Percentiles rank a stretch among this genome's conserved stretches.
Conservation (phyloP, 1,284 basidiomycete species). For the Schizopora paradoxa region DNA sequence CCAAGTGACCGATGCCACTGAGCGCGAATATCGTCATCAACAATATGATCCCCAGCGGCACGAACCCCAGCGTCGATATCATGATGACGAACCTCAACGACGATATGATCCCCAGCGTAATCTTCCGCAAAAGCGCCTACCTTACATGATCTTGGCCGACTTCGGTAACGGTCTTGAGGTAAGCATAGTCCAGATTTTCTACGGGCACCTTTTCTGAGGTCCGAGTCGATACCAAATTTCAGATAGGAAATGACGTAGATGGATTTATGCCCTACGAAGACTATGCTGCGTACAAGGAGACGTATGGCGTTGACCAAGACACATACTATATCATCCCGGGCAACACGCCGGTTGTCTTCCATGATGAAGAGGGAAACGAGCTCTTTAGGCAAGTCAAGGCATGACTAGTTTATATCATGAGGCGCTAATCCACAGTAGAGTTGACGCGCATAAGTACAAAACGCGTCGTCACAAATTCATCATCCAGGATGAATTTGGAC, state of each 20-base stretch:
- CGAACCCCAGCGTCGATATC: too few species aligned
- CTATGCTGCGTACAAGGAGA: slow-evolving; percentile 16
- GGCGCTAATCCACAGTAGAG: slow-evolving; percentile 24
- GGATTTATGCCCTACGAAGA: slow-evolving; percentile 24
- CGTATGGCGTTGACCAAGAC: slow-evolving; percentile 3
- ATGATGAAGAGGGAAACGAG: slow-evolving; percentile 18
- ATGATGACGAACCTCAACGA: too few species aligned
- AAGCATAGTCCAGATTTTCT: too few species aligned
- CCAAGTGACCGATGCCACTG: too few species aligned
- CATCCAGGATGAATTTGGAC: slow-evolving; percentile 62
- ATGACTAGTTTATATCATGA: background rate
- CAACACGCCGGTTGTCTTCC: slow-evolving; percentile 17
- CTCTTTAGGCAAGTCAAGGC: slow-evolving; percentile 11
- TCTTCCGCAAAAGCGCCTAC: slow-evolving; percentile 6
- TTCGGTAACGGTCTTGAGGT: slow-evolving; percentile 18
- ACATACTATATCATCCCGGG: slow-evolving; percentile 20
- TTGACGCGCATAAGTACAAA: slow-evolving; percentile 26
- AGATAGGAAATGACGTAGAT: slow-evolving; percentile 23
- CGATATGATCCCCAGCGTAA: too few species aligned
- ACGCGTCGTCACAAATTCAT: slow-evolving; percentile 63
- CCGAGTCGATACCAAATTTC: background rate
- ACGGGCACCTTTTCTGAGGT: background rate
- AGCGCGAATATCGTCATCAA: too few species aligned
- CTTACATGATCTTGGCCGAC: slow-evolving; percentile 19
- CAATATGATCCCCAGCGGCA: too few species aligned